Percentiles rank a stretch among this genome's conserved stretches.
Evolutionary conservation across 306 rosid species (phyloP).

Genomic region (Malus sylvestris): DNA sequence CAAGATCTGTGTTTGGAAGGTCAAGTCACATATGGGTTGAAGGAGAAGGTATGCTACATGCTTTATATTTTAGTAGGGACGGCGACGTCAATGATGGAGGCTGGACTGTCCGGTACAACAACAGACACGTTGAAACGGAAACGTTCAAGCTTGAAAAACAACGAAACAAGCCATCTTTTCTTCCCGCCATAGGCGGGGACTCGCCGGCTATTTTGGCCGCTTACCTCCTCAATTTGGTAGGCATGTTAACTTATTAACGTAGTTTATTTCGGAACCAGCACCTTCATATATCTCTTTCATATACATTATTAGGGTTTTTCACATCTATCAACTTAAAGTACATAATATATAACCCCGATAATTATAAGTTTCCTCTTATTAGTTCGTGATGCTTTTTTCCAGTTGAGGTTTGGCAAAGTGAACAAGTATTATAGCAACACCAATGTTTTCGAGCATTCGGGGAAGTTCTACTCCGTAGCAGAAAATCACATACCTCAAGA

Average conservation of each 20-base stretch:
- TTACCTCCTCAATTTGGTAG: slow-evolving; percentile 51
- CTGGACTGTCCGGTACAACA: slow-evolving; percentile 50
- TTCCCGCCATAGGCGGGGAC: slow-evolving; percentile 52
- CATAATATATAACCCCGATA: not conserved
- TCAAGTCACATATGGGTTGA: slow-evolving; percentile 61
- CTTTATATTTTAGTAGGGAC: slow-evolving; percentile 36
- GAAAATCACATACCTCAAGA: slow-evolving; percentile 65
- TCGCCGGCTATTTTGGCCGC: slow-evolving; percentile 43
- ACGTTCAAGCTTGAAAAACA: slow-evolving; percentile 45
- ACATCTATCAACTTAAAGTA: not conserved
- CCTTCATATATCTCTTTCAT: not conserved
- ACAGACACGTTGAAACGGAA: slow-evolving; percentile 52
- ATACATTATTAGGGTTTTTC: no score
- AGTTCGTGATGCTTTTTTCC: not conserved
- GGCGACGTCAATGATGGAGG: not conserved
- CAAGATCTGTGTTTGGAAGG: slow-evolving; percentile 52
- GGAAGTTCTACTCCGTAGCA: slow-evolving; percentile 48
- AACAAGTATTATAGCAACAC: slow-evolving; percentile 63
- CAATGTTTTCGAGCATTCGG: slow-evolving; percentile 59
- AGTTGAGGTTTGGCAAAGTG: slow-evolving; percentile 56
- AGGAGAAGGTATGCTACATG: slow-evolving; percentile 90
- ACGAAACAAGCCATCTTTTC: slow-evolving; percentile 50
- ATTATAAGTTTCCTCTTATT: not conserved
- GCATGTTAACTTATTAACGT: not conserved
- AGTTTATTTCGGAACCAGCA: not conserved